Evolutionary conservation across 768 basidiomycete genomes (phyloP).

Genomic region (Tremella yokohamensis): DNA sequence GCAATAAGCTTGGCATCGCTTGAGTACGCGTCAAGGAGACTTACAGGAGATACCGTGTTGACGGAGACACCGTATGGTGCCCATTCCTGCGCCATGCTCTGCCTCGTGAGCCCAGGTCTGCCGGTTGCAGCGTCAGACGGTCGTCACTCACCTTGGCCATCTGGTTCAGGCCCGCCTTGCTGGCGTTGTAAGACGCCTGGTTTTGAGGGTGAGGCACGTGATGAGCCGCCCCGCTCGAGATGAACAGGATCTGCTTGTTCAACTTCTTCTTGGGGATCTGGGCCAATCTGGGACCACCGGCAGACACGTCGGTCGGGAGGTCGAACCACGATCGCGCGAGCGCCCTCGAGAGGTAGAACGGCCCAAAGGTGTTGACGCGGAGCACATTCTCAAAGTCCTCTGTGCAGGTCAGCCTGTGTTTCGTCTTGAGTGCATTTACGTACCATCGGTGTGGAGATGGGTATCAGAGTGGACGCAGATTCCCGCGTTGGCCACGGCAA

Average conservation of each 20-base stretch:
- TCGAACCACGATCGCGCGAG: constrained; percentile 43
- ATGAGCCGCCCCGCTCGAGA: constrained; percentile 44
- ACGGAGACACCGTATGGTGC: constrained; percentile 44
- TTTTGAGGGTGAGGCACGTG: constrained; percentile 49
- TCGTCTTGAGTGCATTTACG: constrained; percentile 8
- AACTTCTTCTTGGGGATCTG: constrained; percentile 25
- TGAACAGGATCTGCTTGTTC: constrained; percentile 44
- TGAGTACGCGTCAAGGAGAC: too few species aligned
- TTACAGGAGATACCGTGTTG: constrained; percentile 43
- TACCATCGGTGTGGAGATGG: not conserved
- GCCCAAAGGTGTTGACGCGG: constrained; percentile 44
- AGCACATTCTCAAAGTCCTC: constrained; percentile 36
- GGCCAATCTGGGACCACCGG: not conserved
- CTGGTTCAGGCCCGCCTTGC: constrained; percentile 44
- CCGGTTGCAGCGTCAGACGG: too few species aligned
- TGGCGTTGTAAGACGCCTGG: constrained; percentile 48
- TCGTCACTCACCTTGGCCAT: constrained; percentile 37
- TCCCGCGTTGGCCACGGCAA: constrained; percentile 48
- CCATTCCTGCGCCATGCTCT: constrained; percentile 49
- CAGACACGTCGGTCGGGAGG: constrained; percentile 14
- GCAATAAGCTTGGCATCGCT: too few species aligned
- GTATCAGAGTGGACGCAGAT: constrained; percentile 4
- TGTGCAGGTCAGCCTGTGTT: constrained; percentile 6
- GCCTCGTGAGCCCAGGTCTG: too few species aligned
- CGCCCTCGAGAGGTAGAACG: constrained; percentile 47